These are phyloP conservation scores for Fusarium lateritium DNA, from an alignment of 2,329 filamentous ascomycete species.

Conservation along the genomic window DNA sequence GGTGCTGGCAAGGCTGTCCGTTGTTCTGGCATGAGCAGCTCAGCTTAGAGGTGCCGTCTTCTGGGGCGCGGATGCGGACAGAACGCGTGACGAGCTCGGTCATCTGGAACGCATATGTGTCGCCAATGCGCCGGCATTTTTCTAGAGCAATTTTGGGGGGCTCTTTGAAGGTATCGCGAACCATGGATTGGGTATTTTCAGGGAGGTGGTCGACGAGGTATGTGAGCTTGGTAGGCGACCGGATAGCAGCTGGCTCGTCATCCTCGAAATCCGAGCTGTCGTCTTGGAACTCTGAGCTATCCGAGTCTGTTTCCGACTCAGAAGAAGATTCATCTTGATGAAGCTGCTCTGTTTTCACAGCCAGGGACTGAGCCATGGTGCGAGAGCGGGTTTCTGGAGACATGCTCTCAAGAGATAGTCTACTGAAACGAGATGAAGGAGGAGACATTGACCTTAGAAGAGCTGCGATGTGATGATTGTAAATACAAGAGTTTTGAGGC, in stretches of 20 bases:
- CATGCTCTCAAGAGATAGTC: constrained; percentile 52
- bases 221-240: constrained; percentile 58
- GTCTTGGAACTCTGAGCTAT: constrained; percentile 36
- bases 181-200: constrained; percentile 54
- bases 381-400: constrained; percentile 43
- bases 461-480: constrained; percentile 2
- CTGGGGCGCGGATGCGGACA: constrained; percentile 62
- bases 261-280: constrained; percentile 55
- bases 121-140: constrained; percentile 62
- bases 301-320: constrained; percentile 47
- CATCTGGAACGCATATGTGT: constrained; percentile 70
- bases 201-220: constrained; percentile 60
- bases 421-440: constrained; percentile 48
- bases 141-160: constrained; percentile 66
- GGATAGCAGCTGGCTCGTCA: constrained; percentile 50
- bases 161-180: constrained; percentile 63
- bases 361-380: constrained; percentile 25
- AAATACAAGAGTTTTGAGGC: background rate
- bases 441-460: constrained; percentile 46
- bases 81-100: constrained; percentile 68
- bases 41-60: constrained; percentile 58
- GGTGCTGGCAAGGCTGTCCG: constrained; percentile 63
- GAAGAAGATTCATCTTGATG: constrained; percentile 47
- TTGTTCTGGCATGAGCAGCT: constrained; percentile 63
- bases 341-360: constrained; percentile 13